Evolutionary conservation across 1,139 yeast genomes (phyloP).

Genomic region (Magnusiomyces clavatus): DNA sequence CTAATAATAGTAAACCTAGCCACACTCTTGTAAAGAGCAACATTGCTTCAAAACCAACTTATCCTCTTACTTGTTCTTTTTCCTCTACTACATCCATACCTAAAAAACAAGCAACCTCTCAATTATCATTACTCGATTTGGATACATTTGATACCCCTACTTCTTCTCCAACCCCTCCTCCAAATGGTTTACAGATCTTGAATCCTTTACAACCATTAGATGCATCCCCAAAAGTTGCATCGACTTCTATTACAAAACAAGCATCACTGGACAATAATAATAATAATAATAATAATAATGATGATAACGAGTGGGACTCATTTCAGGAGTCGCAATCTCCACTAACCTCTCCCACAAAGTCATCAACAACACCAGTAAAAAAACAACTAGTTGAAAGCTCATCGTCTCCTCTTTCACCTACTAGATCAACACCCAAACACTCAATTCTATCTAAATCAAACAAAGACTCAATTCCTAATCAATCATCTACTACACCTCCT

Average conservation of each 20-base stretch:
- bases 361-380: background rate
- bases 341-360: background rate
- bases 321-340: background rate
- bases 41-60: background rate
- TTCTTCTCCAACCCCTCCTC: background rate
- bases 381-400: background rate
- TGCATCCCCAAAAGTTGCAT: background rate
- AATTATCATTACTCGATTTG: background rate
- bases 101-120: background rate
- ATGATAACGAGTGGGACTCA: constrained; percentile 11
- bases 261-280: constrained; percentile 1
- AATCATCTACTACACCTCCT: background rate
- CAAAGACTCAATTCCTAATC: no score
- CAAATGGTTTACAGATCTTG: background rate
- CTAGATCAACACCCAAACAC: background rate
- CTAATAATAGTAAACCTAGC: background rate
- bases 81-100: background rate
- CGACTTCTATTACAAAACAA: background rate
- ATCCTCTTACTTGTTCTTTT: background rate
- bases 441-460: background rate
- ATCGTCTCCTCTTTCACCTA: background rate
- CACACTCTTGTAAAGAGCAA: background rate
- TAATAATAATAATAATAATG: constrained; percentile 9
- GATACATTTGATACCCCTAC: background rate
- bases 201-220: background rate